A percentile compares a stretch with the other conserved stretches of the same genome.
Evolutionary conservation across 1,284 basidiomycete species (phyloP).

Genomic region (Ceratobasidium sp.): DNA sequence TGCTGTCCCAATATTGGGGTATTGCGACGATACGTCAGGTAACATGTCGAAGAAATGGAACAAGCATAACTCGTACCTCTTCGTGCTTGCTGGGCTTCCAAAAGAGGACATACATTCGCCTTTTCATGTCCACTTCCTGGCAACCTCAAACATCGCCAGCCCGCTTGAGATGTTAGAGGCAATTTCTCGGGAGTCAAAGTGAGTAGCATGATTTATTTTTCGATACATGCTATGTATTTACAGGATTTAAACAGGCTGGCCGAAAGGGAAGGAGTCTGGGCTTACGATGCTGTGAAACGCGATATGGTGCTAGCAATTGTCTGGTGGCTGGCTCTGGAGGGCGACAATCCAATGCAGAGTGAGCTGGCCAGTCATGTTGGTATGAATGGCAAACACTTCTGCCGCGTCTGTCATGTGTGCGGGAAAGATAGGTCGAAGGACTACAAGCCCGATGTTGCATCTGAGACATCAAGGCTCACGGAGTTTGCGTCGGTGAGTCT

Average conservation of each 20-base stretch:
- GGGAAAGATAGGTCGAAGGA: slow-evolving; percentile 48
- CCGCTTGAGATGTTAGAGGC: slow-evolving; percentile 63
- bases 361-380: slow-evolving; percentile 63
- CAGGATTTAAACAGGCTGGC: slow-evolving; percentile 52
- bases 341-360: slow-evolving; percentile 65
- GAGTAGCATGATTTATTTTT: slow-evolving; percentile 28
- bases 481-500: too few relatives aligned
- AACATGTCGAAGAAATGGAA: slow-evolving; percentile 64
- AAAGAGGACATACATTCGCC: slow-evolving; percentile 51
- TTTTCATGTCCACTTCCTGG: slow-evolving; percentile 60
- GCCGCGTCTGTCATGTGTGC: slow-evolving; percentile 58
- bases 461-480: too few relatives aligned
- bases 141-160: slow-evolving; percentile 60
- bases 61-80: slow-evolving; percentile 60
- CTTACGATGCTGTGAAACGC: neutral
- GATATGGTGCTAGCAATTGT: slow-evolving; percentile 57
- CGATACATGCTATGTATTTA: slow-evolving; percentile 40
- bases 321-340: slow-evolving; percentile 57
- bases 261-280: neutral
- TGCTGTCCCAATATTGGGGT: slow-evolving; percentile 46
- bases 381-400: slow-evolving; percentile 59
- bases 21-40: slow-evolving; percentile 63
- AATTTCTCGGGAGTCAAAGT: slow-evolving; percentile 55
- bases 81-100: slow-evolving; percentile 57
- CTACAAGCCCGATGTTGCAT: too few relatives aligned